Evolutionary conservation across 371 early-diverging fungal species (phyloP).

Genomic region (Chytridiales sp.): DNA sequence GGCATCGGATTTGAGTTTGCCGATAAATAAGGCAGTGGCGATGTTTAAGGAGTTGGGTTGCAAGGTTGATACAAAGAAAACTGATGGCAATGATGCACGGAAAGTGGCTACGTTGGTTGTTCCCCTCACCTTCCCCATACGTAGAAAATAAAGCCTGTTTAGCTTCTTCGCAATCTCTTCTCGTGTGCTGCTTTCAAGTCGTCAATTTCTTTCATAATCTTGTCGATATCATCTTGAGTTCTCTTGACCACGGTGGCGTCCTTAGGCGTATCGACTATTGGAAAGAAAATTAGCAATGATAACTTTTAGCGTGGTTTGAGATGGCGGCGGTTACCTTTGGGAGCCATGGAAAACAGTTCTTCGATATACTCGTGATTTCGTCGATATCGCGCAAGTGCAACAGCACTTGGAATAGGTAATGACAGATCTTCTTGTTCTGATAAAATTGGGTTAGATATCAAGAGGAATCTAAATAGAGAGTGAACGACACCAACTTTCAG

Average conservation of each 20-base stretch:
- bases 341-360: conserved; percentile 10
- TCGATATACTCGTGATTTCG: conserved; percentile 22
- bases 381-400: conserved; percentile 17
- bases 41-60: conserved; percentile 59
- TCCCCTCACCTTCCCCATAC: conserved; percentile 50
- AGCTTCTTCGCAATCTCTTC: not conserved
- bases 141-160: conserved; percentile 1
- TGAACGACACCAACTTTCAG: too few species aligned
- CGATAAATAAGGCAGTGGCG: conserved; percentile 28
- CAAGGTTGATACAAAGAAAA: conserved; percentile 49
- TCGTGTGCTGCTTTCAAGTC: conserved; percentile 13
- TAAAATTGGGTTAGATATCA: too few species aligned
- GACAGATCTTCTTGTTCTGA: too few species aligned
- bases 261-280: too few species aligned
- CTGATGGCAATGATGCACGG: conserved; percentile 24
- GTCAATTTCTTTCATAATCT: conserved; percentile 11
- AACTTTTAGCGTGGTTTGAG: not conserved
- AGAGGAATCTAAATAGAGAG: too few species aligned
- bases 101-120: conserved; percentile 46
- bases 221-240: conserved; percentile 6
- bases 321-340: not conserved
- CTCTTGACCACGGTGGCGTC: not conserved
- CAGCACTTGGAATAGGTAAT: conserved; percentile 11
- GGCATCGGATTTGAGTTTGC: conserved; percentile 61
- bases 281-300: not conserved